Base-by-base conservation (phyloP, 75 land plant species). In the Picea glauca region DNA sequence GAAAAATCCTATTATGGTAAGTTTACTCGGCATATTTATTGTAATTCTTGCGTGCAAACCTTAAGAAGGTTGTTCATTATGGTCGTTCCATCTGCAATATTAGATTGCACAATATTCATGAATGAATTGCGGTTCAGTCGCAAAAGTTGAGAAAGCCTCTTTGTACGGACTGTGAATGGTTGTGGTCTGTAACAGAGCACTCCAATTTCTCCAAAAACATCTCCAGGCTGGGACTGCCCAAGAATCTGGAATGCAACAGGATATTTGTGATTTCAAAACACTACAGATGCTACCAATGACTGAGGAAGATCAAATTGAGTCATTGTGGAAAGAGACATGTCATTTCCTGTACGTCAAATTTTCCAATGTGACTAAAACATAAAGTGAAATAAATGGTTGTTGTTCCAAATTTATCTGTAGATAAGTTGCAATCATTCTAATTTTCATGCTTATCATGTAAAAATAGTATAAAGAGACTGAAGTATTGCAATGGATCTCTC, bases 151-250 rank as follows among this genome's bases (percentile, higher is more conserved):
- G 88, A 82, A 61, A 92, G 76, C 76, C 83, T 77, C 40, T 76
- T 85, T n/a, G 87, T 92, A 9, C 92, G 84, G 30, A 88, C 90
- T 18, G 94, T 92, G 76, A 86, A 90, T 31, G 89, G 79, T 64
- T 92, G 92, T 6, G 92, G 90, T 70, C 82, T 88, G 78, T 90
- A 88, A 84, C 90, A 92, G 33, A 92, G 83, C 23, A 90, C 90
- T 14, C 92, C 92, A 67, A 92, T 83, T 65, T 92, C 94, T 26
- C 94, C 94, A 76, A 85, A 62, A 61, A 92, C 76, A 15, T 92
- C 92, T 50, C 88, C 94, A 35, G 82, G 38, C 0, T 81, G 74
- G 21, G 84, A 83, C 58, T 80, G 77, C 20, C 84, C 72, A 75
- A 88, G 61, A 67, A 78, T 61, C 93, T 91, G 83, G 77, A 58